Percentiles rank a stretch among this genome's conserved stretches.
Conservation (phyloP, 139 green algal genomes). For the Picochlorum sp. region DNA sequence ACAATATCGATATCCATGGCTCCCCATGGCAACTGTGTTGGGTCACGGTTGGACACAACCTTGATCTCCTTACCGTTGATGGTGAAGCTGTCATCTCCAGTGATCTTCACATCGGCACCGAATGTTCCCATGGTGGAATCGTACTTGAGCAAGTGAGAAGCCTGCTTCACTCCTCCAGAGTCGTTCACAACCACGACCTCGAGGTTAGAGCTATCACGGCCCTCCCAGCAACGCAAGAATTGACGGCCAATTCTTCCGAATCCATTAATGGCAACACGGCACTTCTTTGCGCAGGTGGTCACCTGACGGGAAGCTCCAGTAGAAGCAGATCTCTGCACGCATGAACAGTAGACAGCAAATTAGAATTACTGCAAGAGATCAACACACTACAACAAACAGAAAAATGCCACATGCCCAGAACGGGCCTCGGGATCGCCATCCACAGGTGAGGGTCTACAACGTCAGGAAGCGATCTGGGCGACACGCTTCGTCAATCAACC, state of each 20-base stretch:
- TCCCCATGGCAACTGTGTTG: slow-evolving; percentile 85
- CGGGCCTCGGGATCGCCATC: too few species aligned
- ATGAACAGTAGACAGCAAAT: background rate
- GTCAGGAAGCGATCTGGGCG: too few species aligned
- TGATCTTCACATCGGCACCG: slow-evolving; percentile 83
- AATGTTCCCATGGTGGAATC: slow-evolving; percentile 97
- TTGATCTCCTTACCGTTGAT: slow-evolving; percentile 93
- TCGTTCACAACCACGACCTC: slow-evolving; percentile 92
- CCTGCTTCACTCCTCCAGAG: slow-evolving; percentile 93
- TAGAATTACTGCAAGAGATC: background rate
- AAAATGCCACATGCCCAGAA: too few species aligned
- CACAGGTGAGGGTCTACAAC: too few species aligned
- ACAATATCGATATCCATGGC: slow-evolving; percentile 88
- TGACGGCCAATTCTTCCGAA: slow-evolving; percentile 96
- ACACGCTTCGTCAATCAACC: too few species aligned
- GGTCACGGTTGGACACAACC: slow-evolving; percentile 92
- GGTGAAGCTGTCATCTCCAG: slow-evolving; percentile 80
- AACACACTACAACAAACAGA: background rate
- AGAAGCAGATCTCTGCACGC: slow-evolving; percentile 4
- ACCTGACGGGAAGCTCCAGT: slow-evolving; percentile 25
- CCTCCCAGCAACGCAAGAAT: slow-evolving; percentile 84
- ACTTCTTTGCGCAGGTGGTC: slow-evolving; percentile 71
- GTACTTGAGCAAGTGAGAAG: slow-evolving; percentile 98
- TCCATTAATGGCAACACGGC: slow-evolving; percentile 97
- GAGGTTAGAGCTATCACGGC: slow-evolving; percentile 41